Base-by-base conservation (phyloP, 2,329 filamentous ascomycete genomes). In the Sordariomycetes sp. region DNA sequence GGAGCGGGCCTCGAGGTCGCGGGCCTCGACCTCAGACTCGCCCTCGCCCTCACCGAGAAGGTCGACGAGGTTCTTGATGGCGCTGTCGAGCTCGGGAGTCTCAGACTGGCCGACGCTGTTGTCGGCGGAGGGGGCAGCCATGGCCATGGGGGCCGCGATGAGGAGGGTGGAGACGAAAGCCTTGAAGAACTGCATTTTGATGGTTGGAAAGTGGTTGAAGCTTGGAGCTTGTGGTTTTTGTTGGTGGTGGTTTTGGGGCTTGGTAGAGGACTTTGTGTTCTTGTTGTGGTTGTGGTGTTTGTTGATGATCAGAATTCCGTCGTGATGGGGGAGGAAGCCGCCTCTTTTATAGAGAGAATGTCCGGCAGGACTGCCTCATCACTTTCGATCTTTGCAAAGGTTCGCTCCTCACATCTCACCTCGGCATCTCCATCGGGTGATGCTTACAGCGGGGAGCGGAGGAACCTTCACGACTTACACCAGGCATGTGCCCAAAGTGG, bases 101-200 rank as follows among this genome's bases (percentile, higher is more conserved):
- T 35, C 52, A 25, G 34, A 32, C 28, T 24, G 35, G n/a, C 52
- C 32, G 17, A 15, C 28, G 25, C 22, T 17, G 10, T 34, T 28
- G 20, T 54, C 52, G n/a, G 32, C 17, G 52, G 17, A 1, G 17
- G 52, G 52, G 17, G 32, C 52, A 22, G 52, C 52, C 5, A 54
- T 10, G 2, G 32, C 52, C 52, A 54, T 54, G 52, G 52, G 52
- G n/a, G 52, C 17, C 13, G 52, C 52, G 52, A 54, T 54, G 52
- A 54, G 52, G 52, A 54, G 15, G 32, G 52, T 54, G 52, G 52
- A 54, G 52, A 54, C n/a, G 17, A 54, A 34, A 32, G 52, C 25
- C 52, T 54, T 54, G 52, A 36, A 54, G 52, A 54, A 54, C 28
- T 54, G 52, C 52, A 54, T 54, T 36, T 54, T 54, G 52, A 54